Conservation (phyloP, 371 early-diverging fungal genomes). For the Dichotomocladium elegans region DNA sequence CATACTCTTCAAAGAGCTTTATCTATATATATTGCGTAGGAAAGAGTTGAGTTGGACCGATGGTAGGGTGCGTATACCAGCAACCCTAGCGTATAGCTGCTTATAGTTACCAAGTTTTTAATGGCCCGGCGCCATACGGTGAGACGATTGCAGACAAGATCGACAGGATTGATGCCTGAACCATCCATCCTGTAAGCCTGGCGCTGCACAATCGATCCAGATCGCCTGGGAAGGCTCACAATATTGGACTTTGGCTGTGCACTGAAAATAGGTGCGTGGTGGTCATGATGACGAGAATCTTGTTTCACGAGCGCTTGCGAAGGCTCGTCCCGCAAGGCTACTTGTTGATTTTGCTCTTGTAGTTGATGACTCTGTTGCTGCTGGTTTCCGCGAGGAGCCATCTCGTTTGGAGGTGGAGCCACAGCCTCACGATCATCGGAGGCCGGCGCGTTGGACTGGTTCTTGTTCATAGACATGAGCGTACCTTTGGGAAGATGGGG, state of each 20-base stretch:
- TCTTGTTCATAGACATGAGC: slow-evolving; percentile 14
- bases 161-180: slow-evolving; percentile 39
- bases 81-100: too few relatives aligned
- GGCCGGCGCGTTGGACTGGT: slow-evolving; percentile 6
- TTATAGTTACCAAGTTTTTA: slow-evolving; percentile 30
- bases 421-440: background rate
- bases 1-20: slow-evolving; percentile 2
- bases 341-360: background rate
- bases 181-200: slow-evolving; percentile 36
- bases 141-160: slow-evolving; percentile 22
- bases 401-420: background rate
- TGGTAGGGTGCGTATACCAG: background rate
- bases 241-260: slow-evolving; percentile 19
- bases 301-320: background rate
- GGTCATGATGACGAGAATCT: slow-evolving; percentile 3
- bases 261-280: slow-evolving; percentile 26
- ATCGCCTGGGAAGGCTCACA: slow-evolving; percentile 4
- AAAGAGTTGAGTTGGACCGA: too few relatives aligned
- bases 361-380: slow-evolving; percentile 4
- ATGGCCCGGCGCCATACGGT: slow-evolving; percentile 34
- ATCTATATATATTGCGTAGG: too few relatives aligned
- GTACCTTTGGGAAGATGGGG: slow-evolving; percentile 38
- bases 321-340: too few relatives aligned
- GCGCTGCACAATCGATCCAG: slow-evolving; percentile 17
- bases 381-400: background rate